Base-by-base conservation (phyloP, 1,284 basidiomycete species). In the Peniophora sp. region DNA sequence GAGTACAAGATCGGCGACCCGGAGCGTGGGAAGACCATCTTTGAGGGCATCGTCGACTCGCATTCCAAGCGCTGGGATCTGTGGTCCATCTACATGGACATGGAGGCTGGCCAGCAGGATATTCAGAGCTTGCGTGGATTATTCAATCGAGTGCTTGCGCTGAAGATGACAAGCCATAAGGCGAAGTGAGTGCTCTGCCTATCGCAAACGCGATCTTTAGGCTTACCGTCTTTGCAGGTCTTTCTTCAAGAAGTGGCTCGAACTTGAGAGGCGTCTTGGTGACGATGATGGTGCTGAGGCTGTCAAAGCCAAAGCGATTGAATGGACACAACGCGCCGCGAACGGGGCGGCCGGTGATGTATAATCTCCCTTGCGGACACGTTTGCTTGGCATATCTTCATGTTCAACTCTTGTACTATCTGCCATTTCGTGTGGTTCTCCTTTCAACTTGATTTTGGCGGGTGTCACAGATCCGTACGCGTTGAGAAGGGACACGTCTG, bases 231-330 rank as follows among this genome's bases (percentile, higher is more conserved):
- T 36, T 38, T 50, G 11, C 54, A 89, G 89, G 69, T 82, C 85
- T 38, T 85, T 96, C 66, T 97, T 98, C 79, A 99, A 99, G 69
- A 98, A 98, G 69, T 98, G 96, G 92, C 75, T 99, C 38, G 85
- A 85, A 53, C 70, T 97, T 45, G 97, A 99, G 68, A 82, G 83
- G 59, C 78, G 83, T 56, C 71, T 94, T 51, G 97, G 97, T 1
- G 91, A 97, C 61, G 88, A 88, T 53, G 82, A 85, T 46, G 94
- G 95, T 22, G 85, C 85, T 47, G 78, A 81, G 25, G 65, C 68
- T 36, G 97, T 98, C 36, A 94, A 98, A 71, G 74, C 82, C 56
- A 89, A 87, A 64, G 97, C 96, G 5, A 73, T 92, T 52, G 89
- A 89, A 65, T 97, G 92, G 92, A 89, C 86, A 58, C 84, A 81